Evolutionary conservation across 1,284 basidiomycete species (phyloP).

Genomic region (Rhizoctonia solani): DNA sequence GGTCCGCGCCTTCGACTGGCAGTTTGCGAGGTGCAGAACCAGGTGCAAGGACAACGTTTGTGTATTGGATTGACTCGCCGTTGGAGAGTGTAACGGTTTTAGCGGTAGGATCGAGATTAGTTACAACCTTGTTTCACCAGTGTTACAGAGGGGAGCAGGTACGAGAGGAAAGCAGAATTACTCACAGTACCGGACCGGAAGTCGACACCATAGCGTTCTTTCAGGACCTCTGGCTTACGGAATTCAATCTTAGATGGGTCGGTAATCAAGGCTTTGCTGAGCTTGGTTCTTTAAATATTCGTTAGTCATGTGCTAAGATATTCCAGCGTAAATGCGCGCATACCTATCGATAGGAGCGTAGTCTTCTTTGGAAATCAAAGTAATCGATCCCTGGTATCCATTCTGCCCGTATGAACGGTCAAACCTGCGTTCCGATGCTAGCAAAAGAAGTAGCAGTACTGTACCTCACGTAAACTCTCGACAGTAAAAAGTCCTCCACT

Average conservation of each 20-base stretch:
- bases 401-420: slow-evolving; percentile 52
- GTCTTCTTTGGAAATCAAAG: slow-evolving; percentile 77
- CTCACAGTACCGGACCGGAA: slow-evolving; percentile 69
- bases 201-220: slow-evolving; percentile 79
- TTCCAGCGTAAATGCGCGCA: neutral
- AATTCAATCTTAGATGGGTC: slow-evolving; percentile 78
- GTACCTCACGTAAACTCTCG: slow-evolving; percentile 82
- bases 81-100: slow-evolving; percentile 66
- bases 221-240: slow-evolving; percentile 72
- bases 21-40: slow-evolving; percentile 71
- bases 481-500: slow-evolving; percentile 79
- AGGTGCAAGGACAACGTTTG: slow-evolving; percentile 72
- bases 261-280: slow-evolving; percentile 85
- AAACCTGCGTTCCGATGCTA: neutral
- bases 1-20: slow-evolving; percentile 76
- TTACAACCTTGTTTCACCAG: slow-evolving; percentile 56
- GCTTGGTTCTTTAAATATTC: slow-evolving; percentile 65
- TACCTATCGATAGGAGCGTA: slow-evolving; percentile 87
- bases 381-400: slow-evolving; percentile 78
- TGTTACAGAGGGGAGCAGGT: slow-evolving; percentile 3
- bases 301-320: neutral
- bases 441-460: slow-evolving; percentile 27
- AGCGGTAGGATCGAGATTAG: slow-evolving; percentile 62
- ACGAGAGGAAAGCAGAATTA: slow-evolving; percentile 28
- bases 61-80: slow-evolving; percentile 66